These are phyloP conservation scores for Cardiosporidium cionae DNA, from an alignment of 169 alveolate species.

Conservation along the genomic window DNA sequence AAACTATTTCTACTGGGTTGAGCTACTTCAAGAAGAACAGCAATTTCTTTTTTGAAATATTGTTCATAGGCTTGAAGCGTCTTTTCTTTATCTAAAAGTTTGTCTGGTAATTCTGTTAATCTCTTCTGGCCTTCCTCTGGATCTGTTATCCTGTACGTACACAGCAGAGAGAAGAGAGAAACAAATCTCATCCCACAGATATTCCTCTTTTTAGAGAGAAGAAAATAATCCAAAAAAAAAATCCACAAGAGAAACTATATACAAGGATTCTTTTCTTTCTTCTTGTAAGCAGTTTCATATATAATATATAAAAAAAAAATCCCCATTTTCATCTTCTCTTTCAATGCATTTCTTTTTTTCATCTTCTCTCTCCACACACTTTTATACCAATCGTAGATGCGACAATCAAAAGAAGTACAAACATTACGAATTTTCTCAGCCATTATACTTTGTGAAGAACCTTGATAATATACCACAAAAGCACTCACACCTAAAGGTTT, in stretches of 20 bases:
- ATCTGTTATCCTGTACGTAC: not conserved
- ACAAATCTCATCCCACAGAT: not conserved
- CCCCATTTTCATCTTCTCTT: no score
- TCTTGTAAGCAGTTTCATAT: no score
- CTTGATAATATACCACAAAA: constrained; percentile 85
- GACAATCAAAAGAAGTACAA: constrained; percentile 81
- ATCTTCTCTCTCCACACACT: constrained; percentile 33
- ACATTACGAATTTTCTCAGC: constrained; percentile 78
- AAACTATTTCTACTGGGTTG: constrained; percentile 51
- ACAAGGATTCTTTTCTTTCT: not conserved
- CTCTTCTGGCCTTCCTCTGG: constrained; percentile 44
- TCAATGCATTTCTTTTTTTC: no score
- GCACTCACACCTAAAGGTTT: constrained; percentile 65
- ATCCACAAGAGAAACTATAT: not conserved
- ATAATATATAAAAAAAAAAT: no score
- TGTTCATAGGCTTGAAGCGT: constrained; percentile 79
- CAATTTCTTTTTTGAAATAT: constrained; percentile 70
- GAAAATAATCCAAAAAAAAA: not conserved
- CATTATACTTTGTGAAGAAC: constrained; percentile 67
- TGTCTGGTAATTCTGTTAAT: constrained; percentile 51
- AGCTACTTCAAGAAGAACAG: constrained; percentile 63
- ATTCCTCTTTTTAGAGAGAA: not conserved
- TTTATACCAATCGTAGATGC: constrained; percentile 67
- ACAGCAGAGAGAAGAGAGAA: not conserved
- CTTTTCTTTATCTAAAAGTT: constrained; percentile 70